Percentiles rank a stretch among this genome's conserved stretches.
Evolutionary conservation across 306 rosid genomes (phyloP).

Genomic region (Castanea mollissima): DNA sequence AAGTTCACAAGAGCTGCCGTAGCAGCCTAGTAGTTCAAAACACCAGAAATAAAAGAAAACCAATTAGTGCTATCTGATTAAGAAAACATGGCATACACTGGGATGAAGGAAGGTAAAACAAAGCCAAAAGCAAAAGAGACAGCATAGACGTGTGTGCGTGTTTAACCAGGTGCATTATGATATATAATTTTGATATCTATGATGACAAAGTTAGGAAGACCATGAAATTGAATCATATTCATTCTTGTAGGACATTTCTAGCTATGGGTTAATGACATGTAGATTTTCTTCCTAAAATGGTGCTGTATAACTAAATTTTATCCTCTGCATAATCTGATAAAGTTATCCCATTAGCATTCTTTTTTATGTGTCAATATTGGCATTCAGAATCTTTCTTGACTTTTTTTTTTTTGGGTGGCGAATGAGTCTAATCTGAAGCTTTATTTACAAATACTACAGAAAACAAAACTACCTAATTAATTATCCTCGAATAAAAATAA

Average conservation of each 20-base stretch:
- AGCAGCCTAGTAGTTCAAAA: slow-evolving; percentile 49
- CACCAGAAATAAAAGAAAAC: neutral
- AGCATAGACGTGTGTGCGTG: neutral
- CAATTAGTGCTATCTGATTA: neutral
- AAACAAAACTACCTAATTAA: neutral
- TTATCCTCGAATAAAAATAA: neutral
- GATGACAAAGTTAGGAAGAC: too few species aligned
- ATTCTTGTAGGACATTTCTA: neutral
- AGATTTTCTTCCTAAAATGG: neutral
- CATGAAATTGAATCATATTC: too few species aligned
- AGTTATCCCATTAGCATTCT: neutral
- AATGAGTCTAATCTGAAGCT: neutral
- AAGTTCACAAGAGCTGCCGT: slow-evolving; percentile 79
- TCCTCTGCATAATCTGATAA: neutral
- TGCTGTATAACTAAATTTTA: neutral
- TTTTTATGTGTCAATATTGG: neutral
- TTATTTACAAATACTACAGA: neutral
- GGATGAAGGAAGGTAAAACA: neutral
- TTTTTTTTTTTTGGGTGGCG: too few species aligned
- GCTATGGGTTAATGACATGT: neutral
- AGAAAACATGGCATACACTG: neutral
- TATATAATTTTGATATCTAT: too few species aligned
- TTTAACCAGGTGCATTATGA: neutral
- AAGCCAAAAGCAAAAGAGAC: neutral
- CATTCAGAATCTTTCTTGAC: neutral